Evolutionary conservation across 352 stramenopile genomes (phyloP).

Genomic region (Thraustochytrium sp.): DNA sequence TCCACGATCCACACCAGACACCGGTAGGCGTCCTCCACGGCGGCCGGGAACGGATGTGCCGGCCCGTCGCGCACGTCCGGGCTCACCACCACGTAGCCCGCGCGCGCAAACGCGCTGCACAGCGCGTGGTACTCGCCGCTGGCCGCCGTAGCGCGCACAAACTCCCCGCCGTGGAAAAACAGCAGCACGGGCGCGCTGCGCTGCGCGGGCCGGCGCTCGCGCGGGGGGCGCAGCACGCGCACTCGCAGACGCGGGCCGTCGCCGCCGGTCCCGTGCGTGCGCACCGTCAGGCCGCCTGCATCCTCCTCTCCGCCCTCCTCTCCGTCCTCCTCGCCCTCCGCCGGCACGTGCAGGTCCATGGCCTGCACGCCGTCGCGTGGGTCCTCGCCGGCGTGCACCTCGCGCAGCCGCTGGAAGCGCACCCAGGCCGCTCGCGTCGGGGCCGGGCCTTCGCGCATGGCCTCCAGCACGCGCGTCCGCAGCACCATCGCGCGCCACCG

Average conservation of each 20-base stretch:
- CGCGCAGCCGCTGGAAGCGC: neutral
- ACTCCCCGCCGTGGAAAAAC: slow-evolving; percentile 19
- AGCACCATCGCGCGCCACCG: neutral
- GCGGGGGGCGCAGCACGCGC: too few species aligned
- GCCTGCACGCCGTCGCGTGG: neutral
- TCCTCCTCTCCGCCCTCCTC: neutral
- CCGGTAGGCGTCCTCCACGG: slow-evolving; percentile 8
- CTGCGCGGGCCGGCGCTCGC: neutral
- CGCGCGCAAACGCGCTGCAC: neutral
- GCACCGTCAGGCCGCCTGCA: neutral
- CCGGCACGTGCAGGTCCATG: neutral
- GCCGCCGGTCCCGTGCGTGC: neutral
- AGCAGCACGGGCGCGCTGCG: neutral
- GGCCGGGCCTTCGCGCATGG: neutral
- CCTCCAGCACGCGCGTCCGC: neutral
- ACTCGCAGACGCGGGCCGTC: neutral
- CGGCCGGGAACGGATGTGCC: neutral
- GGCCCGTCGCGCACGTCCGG: neutral
- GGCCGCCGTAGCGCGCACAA: neutral
- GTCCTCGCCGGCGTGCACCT: too few species aligned
- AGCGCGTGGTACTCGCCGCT: neutral
- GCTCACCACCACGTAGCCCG: neutral
- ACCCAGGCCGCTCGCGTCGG: neutral
- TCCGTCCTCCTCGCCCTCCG: neutral
- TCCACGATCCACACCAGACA: neutral